Evolutionary conservation across 306 rosid species (phyloP).

Genomic region (Malus sieversii): DNA sequence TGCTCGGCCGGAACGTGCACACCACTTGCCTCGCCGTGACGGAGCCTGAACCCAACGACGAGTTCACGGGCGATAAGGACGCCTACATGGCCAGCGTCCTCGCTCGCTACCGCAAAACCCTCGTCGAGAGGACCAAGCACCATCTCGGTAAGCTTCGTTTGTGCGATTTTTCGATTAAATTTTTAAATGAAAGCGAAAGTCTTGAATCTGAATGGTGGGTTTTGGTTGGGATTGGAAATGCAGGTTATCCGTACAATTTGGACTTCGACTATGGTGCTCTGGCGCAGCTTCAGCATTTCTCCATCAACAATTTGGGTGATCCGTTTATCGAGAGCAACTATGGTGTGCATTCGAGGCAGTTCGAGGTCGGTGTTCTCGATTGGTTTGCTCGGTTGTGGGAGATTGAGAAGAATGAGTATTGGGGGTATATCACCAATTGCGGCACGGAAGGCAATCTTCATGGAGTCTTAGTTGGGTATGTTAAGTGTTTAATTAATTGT

Average conservation of each 20-base stretch:
- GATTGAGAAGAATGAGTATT: constrained; percentile 76
- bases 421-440: constrained; percentile 99
- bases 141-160: constrained; percentile 45
- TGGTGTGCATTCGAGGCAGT: constrained; percentile 88
- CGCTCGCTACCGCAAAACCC: constrained; percentile 56
- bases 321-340: constrained; percentile 95
- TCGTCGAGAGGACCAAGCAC: constrained; percentile 56
- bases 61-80: constrained; percentile 67
- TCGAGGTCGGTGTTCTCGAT: constrained; percentile 93
- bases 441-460: constrained; percentile 99
- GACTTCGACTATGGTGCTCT: constrained; percentile 94
- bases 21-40: constrained; percentile 54
- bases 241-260: constrained; percentile 88
- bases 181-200: background rate
- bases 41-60: constrained; percentile 74
- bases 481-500: background rate
- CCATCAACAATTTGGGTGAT: constrained; percentile 93
- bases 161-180: background rate
- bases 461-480: constrained; percentile 71
- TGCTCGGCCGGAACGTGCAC: constrained; percentile 60
- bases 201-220: background rate
- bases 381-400: constrained; percentile 99
- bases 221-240: background rate
- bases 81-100: constrained; percentile 79
- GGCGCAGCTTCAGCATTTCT: constrained; percentile 82